Conservation (phyloP, 495 filamentous ascomycete genomes). For the Penicillium salamii region DNA sequence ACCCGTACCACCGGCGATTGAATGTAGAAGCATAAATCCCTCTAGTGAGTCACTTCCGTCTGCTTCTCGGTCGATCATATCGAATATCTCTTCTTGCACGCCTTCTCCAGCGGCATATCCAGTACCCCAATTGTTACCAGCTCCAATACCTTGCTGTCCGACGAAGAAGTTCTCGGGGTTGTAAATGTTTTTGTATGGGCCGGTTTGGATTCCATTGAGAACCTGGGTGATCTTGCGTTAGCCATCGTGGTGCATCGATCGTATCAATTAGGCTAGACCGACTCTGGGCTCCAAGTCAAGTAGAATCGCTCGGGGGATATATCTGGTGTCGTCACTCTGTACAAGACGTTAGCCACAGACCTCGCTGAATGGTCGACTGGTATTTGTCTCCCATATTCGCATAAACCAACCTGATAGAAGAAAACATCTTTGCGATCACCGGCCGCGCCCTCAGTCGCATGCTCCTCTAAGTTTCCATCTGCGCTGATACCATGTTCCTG, state of each 20-base stretch:
- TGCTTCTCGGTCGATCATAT: conserved; percentile 98
- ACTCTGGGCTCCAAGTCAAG: conserved; percentile 92
- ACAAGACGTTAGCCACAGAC: conserved; percentile 5
- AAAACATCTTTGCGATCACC: conserved; percentile 98
- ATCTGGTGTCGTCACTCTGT: conserved; percentile 90
- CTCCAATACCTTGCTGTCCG: conserved; percentile 84
- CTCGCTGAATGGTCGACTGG: neutral
- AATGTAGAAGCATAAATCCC: conserved; percentile 98
- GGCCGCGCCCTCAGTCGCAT: conserved; percentile 76
- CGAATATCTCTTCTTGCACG: conserved; percentile 95
- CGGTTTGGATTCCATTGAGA: conserved; percentile 86
- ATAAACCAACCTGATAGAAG: conserved; percentile 75
- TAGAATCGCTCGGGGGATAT: conserved; percentile 94
- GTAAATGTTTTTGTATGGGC: conserved; percentile 95
- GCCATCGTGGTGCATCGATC: neutral
- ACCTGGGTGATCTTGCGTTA: conserved; percentile 51
- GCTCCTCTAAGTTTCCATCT: conserved; percentile 93
- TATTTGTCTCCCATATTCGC: neutral
- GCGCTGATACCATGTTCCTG: conserved; percentile 97
- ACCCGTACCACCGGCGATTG: conserved; percentile 94
- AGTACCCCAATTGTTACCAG: conserved; percentile 97
- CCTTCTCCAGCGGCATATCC: conserved; percentile 89
- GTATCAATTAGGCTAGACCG: conserved; percentile 23
- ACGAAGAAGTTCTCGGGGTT: conserved; percentile 99
- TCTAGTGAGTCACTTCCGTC: conserved; percentile 97